Conservation (phyloP, 1,284 basidiomycete genomes). For the Irpex rosettiformis region DNA sequence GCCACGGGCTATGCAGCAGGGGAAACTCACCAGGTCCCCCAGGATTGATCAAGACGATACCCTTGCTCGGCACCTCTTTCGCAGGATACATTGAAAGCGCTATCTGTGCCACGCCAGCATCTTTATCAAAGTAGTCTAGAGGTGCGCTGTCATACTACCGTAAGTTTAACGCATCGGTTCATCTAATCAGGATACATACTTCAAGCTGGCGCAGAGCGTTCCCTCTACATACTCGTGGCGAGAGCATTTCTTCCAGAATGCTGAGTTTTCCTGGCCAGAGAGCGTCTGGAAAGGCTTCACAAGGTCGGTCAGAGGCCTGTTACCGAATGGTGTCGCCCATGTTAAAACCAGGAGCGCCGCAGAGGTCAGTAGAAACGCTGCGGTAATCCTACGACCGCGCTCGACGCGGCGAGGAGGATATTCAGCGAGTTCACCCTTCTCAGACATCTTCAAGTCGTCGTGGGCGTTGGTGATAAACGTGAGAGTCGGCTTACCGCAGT, state of each 20-base stretch:
- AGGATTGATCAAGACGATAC: constrained; percentile 24
- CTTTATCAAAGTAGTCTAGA: constrained; percentile 22
- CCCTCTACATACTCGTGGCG: background rate
- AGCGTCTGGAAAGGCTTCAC: background rate
- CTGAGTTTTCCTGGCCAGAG: background rate
- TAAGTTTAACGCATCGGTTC: background rate
- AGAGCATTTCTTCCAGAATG: background rate
- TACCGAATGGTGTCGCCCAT: background rate
- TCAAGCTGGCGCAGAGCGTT: background rate
- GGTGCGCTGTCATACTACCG: constrained; percentile 19
- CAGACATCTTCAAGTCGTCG: background rate
- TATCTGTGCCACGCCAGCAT: constrained; percentile 22
- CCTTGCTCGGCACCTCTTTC: constrained; percentile 17
- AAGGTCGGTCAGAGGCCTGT: background rate
- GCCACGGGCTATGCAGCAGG: background rate
- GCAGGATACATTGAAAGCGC: constrained; percentile 23
- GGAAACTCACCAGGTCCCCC: constrained; percentile 20
- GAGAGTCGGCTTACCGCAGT: no score
- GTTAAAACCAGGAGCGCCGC: background rate
- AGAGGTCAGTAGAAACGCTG: background rate
- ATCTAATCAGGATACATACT: background rate
- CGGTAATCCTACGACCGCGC: background rate
- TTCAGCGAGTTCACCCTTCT: background rate
- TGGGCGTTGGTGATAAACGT: background rate
- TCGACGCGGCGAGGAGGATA: background rate